These are phyloP conservation scores for Circinella minor DNA, from an alignment of 371 early-diverging fungal genomes.

Conservation along the genomic window DNA sequence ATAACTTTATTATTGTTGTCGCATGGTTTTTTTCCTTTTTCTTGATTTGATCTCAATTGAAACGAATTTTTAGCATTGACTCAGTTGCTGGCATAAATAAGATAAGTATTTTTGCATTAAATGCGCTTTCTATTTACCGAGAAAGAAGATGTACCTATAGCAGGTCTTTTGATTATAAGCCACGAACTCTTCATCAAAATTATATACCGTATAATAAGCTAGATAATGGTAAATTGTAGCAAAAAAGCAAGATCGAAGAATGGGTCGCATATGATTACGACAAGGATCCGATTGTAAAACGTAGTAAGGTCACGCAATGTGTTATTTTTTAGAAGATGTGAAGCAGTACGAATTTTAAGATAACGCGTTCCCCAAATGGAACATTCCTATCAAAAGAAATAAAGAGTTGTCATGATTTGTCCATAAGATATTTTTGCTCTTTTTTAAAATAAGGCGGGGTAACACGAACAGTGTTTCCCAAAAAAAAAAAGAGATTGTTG, in stretches of 20 bases:
- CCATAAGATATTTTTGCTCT: too few species aligned
- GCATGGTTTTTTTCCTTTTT: too few species aligned
- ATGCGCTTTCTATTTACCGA: too few species aligned
- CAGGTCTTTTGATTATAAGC: not conserved
- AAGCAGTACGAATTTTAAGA: not conserved
- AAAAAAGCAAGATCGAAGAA: not conserved
- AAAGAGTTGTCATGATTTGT: not conserved
- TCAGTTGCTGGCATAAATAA: too few species aligned
- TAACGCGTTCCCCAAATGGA: not conserved
- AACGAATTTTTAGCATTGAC: too few species aligned
- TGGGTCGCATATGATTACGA: not conserved
- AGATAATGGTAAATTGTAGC: not conserved
- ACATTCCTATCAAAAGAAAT: not conserved
- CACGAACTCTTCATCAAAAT: not conserved
- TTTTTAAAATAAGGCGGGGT: too few species aligned
- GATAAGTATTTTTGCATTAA: too few species aligned
- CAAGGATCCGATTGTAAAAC: not conserved
- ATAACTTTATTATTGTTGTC: too few species aligned
- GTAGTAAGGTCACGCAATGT: conserved; percentile 8
- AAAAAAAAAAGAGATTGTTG: too few species aligned
- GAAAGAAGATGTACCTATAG: too few species aligned
- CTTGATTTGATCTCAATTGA: too few species aligned
- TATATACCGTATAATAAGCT: not conserved
- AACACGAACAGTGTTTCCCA: too few species aligned
- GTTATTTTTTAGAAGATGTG: not conserved